Evolutionary conservation across 2,329 filamentous ascomycete species (phyloP).

Genomic region (Parascedosporium putredinis): DNA sequence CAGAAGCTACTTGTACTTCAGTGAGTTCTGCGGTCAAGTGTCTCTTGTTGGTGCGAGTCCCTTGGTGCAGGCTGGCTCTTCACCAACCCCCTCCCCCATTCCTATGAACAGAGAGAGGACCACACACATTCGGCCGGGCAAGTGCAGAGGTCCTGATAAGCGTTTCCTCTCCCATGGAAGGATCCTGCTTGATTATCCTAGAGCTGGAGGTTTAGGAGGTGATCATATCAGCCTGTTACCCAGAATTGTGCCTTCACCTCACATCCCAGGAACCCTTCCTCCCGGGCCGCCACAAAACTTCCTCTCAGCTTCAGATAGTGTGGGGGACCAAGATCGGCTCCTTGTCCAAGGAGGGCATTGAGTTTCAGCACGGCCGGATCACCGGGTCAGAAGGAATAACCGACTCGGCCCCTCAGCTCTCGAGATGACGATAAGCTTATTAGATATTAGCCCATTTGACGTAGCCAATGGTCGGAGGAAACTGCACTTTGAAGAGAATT

Average conservation of each 20-base stretch:
- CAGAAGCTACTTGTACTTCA: no score
- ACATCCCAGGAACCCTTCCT: not conserved
- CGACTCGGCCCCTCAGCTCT: not conserved
- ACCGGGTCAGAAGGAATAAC: constrained; percentile 1
- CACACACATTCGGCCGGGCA: no score
- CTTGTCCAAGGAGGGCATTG: not conserved
- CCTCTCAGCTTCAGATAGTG: not conserved
- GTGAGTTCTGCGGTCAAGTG: no score
- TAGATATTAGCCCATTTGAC: not conserved
- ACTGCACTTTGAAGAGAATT: not conserved
- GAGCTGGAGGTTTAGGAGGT: not conserved
- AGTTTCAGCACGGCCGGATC: not conserved
- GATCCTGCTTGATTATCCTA: not conserved
- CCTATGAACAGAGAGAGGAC: no score
- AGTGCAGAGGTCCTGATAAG: not conserved
- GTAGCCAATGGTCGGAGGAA: not conserved
- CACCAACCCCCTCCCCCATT: no score
- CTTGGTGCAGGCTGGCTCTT: no score
- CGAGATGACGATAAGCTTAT: not conserved
- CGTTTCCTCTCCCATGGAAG: not conserved
- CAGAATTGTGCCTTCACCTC: not conserved
- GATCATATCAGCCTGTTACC: constrained; percentile 2
- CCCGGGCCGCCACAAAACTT: no score
- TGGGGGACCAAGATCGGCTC: not conserved
- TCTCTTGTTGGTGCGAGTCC: no score